phyloP scores from a whole-genome alignment of 2,329 filamentous ascomycete species.

The Penicillium capsulatum region DNA sequence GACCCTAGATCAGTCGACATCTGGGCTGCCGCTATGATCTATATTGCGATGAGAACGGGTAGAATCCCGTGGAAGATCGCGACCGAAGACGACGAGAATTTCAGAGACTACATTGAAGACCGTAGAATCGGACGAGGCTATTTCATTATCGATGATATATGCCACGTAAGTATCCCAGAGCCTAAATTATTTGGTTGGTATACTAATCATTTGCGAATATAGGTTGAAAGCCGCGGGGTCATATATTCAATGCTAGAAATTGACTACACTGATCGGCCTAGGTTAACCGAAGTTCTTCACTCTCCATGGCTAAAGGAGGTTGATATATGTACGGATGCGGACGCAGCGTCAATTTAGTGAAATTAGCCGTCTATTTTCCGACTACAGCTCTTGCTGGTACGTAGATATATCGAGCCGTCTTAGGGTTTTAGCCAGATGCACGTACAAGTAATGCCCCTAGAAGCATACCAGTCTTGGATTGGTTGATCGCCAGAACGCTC shows the following conservation, averaged over 20 bases:
- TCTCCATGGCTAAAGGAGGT: constrained; percentile 7
- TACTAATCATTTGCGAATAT: constrained; percentile 2
- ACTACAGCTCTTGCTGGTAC: too few relatives aligned
- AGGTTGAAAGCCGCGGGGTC: constrained; percentile 5
- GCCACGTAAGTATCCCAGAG: neutral
- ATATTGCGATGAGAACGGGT: constrained; percentile 91
- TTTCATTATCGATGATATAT: constrained; percentile 10
- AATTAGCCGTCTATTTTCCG: neutral
- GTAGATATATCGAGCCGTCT: too few relatives aligned
- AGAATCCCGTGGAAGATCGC: constrained; percentile 67
- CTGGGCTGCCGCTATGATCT: constrained; percentile 92
- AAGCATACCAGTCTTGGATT: too few relatives aligned
- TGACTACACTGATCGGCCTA: constrained; percentile 2
- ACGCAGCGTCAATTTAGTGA: neutral
- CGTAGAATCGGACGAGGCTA: constrained; percentile 6
- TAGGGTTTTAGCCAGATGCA: too few relatives aligned
- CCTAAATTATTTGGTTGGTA: neutral
- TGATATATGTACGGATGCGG: constrained; percentile 3
- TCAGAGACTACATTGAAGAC: constrained; percentile 8
- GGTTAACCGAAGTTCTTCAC: constrained; percentile 5
- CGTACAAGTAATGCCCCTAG: too few relatives aligned
- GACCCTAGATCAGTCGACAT: constrained; percentile 85
- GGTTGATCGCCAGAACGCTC: too few relatives aligned
- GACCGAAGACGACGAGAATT: constrained; percentile 5
- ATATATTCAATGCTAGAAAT: constrained; percentile 11